Base-by-base conservation (phyloP, 208 protist species). In the Crithidia brevicula region DNA sequence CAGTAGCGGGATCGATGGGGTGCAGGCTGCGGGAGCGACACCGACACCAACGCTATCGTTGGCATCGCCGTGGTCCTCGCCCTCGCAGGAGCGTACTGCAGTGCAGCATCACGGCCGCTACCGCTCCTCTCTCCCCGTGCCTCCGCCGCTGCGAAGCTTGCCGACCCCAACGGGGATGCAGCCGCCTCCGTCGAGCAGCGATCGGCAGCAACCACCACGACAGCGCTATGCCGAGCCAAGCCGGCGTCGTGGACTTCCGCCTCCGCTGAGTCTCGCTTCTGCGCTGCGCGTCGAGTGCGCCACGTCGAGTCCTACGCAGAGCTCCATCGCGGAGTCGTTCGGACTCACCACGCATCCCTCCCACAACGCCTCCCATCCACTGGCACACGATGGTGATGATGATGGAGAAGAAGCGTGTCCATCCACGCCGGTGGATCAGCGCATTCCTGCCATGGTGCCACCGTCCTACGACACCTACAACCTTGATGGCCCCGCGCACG, bases 81-180 rank as follows among this genome's bases (percentile, higher is more conserved):
- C 2, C 22, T 20, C n/a, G 36, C 25, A 23, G n/a, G 16, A 20
- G 25, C 22, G 3, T 22, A 15, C 40, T n/a, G 31, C 56, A 22
- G 1, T 30, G 43, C n/a, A n/a, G n/a, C n/a, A n/a, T n/a, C 43
- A 52, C 13, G 58, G 58, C 15, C 50, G 43, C 27, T 67, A 67
- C 22, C 69, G 60, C n/a, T 74, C 69, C 22, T 52, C 59, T 4
- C 36, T 74, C 11, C 69, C 59, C 4, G 42, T 57, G 13, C 69
- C 69, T 5, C 69, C 69, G 15, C 60, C 69, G 69, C 51, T 74
- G 43, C 60, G 69, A 50, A 74, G 51, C 18, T 43, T 67, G 34
- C 22, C 33, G 2, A 40, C 42, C 13, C 27, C 56, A n/a, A n/a
- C n/a, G n/a, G n/a, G n/a, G n/a, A n/a, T n/a, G n/a, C n/a, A n/a